phyloP scores from a whole-genome alignment of 2,329 filamentous ascomycete species.

The Penicillium sp. region DNA sequence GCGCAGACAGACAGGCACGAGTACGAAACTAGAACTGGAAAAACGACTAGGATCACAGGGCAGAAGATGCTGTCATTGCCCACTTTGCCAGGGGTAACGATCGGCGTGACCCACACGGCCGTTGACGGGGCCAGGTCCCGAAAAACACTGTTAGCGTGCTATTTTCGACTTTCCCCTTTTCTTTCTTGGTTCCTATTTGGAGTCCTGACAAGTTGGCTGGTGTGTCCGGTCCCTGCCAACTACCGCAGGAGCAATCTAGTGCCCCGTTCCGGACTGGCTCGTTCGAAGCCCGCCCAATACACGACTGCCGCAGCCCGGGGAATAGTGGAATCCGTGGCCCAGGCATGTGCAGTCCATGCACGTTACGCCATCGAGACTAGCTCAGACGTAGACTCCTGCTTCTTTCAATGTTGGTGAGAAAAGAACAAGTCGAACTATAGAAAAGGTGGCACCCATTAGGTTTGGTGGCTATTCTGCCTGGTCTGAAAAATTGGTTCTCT shows the following conservation, averaged over 20 bases:
- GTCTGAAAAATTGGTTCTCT: not conserved
- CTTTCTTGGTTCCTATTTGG: not conserved
- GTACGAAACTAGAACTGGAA: constrained; percentile 3
- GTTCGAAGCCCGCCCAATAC: constrained; percentile 4
- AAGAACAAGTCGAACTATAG: constrained; percentile 8
- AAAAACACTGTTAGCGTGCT: constrained; percentile 5
- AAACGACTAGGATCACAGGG: constrained; percentile 10
- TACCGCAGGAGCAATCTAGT: constrained; percentile 1
- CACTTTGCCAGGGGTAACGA: constrained; percentile 11
- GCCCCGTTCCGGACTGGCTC: constrained; percentile 8
- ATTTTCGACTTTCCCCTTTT: constrained; percentile 5
- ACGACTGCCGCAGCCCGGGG: not conserved
- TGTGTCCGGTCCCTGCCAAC: not conserved
- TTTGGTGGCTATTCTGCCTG: constrained; percentile 4
- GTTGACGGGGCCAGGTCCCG: constrained; percentile 13
- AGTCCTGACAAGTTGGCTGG: not conserved
- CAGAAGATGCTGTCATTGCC: constrained; percentile 5
- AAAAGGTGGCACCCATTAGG: not conserved
- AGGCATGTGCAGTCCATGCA: constrained; percentile 1
- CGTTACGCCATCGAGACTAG: constrained; percentile 10
- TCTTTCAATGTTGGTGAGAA: constrained; percentile 4
- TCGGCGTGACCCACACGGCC: constrained; percentile 13
- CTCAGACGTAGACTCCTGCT: not conserved
- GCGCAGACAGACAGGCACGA: constrained; percentile 5
- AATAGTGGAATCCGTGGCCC: constrained; percentile 12